These are phyloP conservation scores for Picea engelmannii DNA, from an alignment of 83 land plant genomes.

Conservation along the genomic window DNA sequence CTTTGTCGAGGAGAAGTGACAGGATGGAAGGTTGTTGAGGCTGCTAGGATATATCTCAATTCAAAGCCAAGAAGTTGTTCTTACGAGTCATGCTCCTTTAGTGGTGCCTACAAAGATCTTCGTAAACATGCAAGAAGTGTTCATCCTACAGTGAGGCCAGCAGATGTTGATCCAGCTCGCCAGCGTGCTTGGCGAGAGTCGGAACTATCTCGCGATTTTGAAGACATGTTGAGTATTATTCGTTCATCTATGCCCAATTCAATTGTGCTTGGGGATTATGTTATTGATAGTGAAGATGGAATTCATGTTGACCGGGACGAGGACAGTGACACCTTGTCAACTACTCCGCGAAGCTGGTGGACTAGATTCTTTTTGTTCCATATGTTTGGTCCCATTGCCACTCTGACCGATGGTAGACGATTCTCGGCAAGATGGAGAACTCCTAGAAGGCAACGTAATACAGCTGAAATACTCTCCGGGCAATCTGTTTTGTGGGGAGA, in stretches of 20 bases:
- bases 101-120: slow-evolving; percentile 57
- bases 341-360: slow-evolving; percentile 35
- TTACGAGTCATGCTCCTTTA: slow-evolving; percentile 51
- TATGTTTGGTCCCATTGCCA: slow-evolving; percentile 51
- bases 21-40: slow-evolving; percentile 50
- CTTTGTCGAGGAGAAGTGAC: slow-evolving; percentile 62
- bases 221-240: slow-evolving; percentile 71
- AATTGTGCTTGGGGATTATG: slow-evolving; percentile 79
- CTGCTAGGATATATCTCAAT: slow-evolving; percentile 63
- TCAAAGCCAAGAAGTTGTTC: slow-evolving; percentile 58
- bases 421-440: slow-evolving; percentile 27
- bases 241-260: slow-evolving; percentile 82
- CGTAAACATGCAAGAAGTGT: slow-evolving; percentile 68
- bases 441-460: slow-evolving; percentile 38
- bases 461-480: slow-evolving; percentile 20
- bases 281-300: slow-evolving; percentile 64
- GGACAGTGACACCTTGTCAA: slow-evolving; percentile 23
- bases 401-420: slow-evolving; percentile 28
- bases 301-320: slow-evolving; percentile 24
- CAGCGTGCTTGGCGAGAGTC: slow-evolving; percentile 64
- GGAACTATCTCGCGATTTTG: slow-evolving; percentile 65
- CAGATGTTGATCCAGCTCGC: slow-evolving; percentile 64
- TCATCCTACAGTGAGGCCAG: slow-evolving; percentile 63
- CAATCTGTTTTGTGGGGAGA: slow-evolving; percentile 61
- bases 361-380: slow-evolving; percentile 60